These are phyloP conservation scores for Afroboletus lepidellus DNA, from an alignment of 1,284 basidiomycete genomes.

Conservation along the genomic window DNA sequence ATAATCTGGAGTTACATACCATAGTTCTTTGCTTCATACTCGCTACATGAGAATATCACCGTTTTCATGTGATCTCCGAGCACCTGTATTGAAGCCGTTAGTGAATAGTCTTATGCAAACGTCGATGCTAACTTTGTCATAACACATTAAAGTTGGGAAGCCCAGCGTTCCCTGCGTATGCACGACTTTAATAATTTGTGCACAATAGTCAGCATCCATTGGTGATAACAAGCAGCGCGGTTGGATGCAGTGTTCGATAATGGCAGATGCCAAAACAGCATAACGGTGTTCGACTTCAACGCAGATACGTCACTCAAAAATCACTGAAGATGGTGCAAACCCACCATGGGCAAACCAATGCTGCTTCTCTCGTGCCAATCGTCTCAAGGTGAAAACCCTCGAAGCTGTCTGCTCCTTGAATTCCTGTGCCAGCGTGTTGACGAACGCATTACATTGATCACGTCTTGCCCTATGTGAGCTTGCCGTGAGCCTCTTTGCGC, in stretches of 20 bases:
- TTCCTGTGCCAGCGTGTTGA: constrained; percentile 59
- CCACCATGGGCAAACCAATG: constrained; percentile 85
- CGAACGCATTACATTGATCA: constrained; percentile 59
- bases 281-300: constrained; percentile 47
- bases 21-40: constrained; percentile 95
- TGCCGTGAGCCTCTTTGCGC: constrained; percentile 53
- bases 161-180: constrained; percentile 85
- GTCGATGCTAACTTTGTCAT: constrained; percentile 66
- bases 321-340: constrained; percentile 19
- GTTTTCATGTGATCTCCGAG: constrained; percentile 83
- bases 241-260: constrained; percentile 91
- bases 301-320: constrained; percentile 11
- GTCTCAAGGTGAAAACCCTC: constrained; percentile 71
- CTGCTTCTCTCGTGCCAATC: constrained; percentile 77
- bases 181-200: constrained; percentile 85
- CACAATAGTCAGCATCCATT: constrained; percentile 94
- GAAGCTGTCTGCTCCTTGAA: constrained; percentile 74
- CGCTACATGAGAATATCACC: constrained; percentile 89
- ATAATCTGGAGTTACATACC: constrained; percentile 45
- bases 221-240: constrained; percentile 91
- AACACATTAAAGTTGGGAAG: constrained; percentile 84
- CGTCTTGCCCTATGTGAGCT: constrained; percentile 56
- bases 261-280: constrained; percentile 51
- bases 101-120: not conserved
- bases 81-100: constrained; percentile 46